A percentile compares a stretch with the other conserved stretches of the same genome.
These are phyloP conservation scores for Solanum raphanifolium DNA, from an alignment of 257 asterid genomes.

Conservation along the genomic window DNA sequence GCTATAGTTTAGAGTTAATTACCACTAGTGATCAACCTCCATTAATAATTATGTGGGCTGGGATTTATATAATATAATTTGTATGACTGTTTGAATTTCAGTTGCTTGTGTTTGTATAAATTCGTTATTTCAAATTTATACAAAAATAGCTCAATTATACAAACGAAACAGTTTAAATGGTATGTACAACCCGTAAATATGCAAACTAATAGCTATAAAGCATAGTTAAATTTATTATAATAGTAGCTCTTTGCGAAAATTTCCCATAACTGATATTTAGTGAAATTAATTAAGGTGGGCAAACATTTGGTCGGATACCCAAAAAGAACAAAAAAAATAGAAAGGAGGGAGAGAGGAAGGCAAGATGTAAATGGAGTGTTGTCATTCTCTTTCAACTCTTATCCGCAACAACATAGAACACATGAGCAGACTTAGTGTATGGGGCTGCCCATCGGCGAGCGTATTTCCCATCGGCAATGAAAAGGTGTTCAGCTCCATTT, in stretches of 20 bases:
- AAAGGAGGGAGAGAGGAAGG: background rate
- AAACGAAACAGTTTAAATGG: rapidly evolving
- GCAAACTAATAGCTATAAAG: too few species aligned
- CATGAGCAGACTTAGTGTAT: background rate
- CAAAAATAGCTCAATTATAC: background rate
- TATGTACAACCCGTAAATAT: rapidly evolving
- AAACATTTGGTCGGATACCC: too few species aligned
- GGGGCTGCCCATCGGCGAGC: background rate
- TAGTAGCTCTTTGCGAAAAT: too few species aligned
- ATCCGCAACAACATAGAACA: background rate
- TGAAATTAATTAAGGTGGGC: too few species aligned
- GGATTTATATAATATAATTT: too few species aligned
- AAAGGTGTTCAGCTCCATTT: background rate
- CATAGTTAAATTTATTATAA: too few species aligned
- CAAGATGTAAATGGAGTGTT: background rate
- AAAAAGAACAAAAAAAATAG: too few species aligned
- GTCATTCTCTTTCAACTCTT: background rate
- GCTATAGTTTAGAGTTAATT: too few species aligned
- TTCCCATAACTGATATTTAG: too few species aligned
- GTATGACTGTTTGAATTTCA: too few species aligned
- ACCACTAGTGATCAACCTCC: background rate
- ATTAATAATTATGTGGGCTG: background rate
- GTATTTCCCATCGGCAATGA: background rate
- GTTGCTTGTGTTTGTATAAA: too few species aligned
- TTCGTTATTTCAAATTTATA: too few species aligned